Conservation (phyloP, 2,329 filamentous ascomycete species). For the Colletotrichum sp. region DNA sequence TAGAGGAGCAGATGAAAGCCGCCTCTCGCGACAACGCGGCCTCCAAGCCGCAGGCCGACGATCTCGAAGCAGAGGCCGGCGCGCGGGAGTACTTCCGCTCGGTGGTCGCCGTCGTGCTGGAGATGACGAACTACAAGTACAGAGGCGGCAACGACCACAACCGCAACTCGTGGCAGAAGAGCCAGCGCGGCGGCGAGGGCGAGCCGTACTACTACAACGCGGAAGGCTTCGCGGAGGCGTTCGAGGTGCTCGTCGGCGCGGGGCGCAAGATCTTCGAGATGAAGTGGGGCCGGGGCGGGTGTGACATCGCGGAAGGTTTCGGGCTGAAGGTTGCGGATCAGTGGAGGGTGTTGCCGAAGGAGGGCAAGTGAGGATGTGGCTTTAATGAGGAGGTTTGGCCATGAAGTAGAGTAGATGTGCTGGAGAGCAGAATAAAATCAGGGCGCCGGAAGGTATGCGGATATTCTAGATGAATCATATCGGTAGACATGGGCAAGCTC, state of each 20-base stretch:
- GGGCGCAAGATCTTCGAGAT: constrained; percentile 44
- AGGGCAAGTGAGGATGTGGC: background rate
- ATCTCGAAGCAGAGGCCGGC: background rate
- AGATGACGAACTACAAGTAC: constrained; percentile 49
- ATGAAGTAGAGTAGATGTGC: background rate
- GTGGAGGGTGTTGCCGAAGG: constrained; percentile 48
- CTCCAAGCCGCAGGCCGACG: background rate
- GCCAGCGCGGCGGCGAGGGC: constrained; percentile 54
- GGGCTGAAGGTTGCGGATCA: constrained; percentile 46
- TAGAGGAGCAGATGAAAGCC: background rate
- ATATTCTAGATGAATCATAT: too few species aligned
- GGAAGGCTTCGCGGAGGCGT: constrained; percentile 46
- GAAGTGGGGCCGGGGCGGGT: constrained; percentile 52
- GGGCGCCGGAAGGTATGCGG: background rate
- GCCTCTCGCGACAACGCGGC: background rate
- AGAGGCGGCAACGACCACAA: constrained; percentile 34
- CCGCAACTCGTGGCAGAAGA: constrained; percentile 58
- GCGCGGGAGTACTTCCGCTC: constrained; percentile 15
- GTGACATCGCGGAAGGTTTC: constrained; percentile 40
- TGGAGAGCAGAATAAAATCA: background rate
- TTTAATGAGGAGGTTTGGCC: background rate
- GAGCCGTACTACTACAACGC: constrained; percentile 59
- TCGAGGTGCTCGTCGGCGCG: constrained; percentile 50
- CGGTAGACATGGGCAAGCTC: background rate
- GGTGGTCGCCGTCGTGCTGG: constrained; percentile 26